phyloP scores from a whole-genome alignment of 139 green algal species.

The Pleodorina starrii region DNA sequence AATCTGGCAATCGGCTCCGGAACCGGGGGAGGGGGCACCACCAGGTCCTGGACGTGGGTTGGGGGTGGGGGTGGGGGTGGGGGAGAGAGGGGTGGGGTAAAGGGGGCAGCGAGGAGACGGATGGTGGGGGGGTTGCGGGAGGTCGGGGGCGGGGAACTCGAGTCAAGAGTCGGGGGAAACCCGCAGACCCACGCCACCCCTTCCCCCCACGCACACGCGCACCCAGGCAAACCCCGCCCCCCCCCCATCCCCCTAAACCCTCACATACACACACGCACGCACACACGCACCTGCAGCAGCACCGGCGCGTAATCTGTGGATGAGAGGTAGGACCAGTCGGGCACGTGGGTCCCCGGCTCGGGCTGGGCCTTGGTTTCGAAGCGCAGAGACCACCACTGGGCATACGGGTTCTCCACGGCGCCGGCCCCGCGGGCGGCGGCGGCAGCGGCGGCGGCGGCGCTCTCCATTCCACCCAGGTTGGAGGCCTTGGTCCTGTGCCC shows the following conservation, averaged over 20 bases:
- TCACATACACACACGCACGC: neutral
- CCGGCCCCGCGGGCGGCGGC: slow-evolving; percentile 9
- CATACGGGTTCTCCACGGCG: slow-evolving; percentile 41
- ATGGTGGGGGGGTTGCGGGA: no score
- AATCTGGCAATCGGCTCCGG: slow-evolving; percentile 43
- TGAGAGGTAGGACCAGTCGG: slow-evolving; percentile 54
- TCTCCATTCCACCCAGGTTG: neutral
- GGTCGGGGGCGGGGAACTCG: no score
- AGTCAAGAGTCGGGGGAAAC: no score
- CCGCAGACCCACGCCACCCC: no score
- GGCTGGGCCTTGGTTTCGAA: slow-evolving; percentile 45
- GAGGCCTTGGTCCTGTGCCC: slow-evolving; percentile 2
- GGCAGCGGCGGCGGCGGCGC: slow-evolving; percentile 15
- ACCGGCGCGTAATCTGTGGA: slow-evolving; percentile 57
- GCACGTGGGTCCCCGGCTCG: neutral
- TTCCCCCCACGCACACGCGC: no score
- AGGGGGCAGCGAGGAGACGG: no score
- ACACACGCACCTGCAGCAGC: slow-evolving; percentile 60
- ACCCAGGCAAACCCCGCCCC: neutral
- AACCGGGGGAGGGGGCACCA: slow-evolving; percentile 59
- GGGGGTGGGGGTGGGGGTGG: neutral
- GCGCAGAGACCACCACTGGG: slow-evolving; percentile 64
- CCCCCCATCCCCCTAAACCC: neutral
- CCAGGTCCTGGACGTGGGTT: slow-evolving; percentile 58
- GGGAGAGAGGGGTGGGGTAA: neutral